Conservation (phyloP, 805 yeast genomes). For the Priceomyces carsonii region DNA sequence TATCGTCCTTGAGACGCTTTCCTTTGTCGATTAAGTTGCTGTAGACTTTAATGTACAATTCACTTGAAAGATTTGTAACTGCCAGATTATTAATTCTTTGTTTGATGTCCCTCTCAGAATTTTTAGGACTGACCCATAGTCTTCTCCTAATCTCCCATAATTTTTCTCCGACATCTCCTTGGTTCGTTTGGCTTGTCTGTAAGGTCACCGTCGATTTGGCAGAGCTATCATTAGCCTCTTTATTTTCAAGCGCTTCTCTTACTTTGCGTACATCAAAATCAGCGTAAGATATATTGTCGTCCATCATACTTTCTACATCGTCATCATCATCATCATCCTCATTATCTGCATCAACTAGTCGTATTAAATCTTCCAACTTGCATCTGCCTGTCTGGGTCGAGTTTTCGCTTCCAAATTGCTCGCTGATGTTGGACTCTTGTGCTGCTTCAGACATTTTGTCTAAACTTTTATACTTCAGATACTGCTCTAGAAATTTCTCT, state of each 20-base stretch:
- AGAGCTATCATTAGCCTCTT: conserved; percentile 3
- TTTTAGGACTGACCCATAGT: conserved; percentile 57
- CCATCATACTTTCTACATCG: conserved; percentile 12
- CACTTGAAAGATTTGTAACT: conserved; percentile 42
- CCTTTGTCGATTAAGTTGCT: conserved; percentile 69
- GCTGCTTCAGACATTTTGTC: conserved; percentile 31
- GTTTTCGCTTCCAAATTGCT: conserved; percentile 9
- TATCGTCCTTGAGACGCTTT: conserved; percentile 55
- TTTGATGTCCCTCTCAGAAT: conserved; percentile 13
- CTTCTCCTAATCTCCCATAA: conserved; percentile 72
- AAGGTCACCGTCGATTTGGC: conserved; percentile 11
- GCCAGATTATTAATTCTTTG: conserved; percentile 16
- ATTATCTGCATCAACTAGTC: conserved; percentile 20
- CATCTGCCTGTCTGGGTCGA: conserved; percentile 9
- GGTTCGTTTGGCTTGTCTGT: conserved; percentile 8
- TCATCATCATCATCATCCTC: conserved; percentile 13
- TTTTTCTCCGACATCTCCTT: conserved; percentile 47
- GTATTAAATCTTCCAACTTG: conserved; percentile 22
- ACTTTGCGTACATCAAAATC: conserved; percentile 28
- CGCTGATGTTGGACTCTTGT: conserved; percentile 5
- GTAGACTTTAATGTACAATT: conserved; percentile 63
- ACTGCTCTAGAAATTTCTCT: conserved; percentile 32
- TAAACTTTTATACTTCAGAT: conserved; percentile 29
- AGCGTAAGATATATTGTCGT: conserved; percentile 17
- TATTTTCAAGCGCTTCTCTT: conserved; percentile 33